Conservation (phyloP, 352 stramenopile genomes). For the Phytopythium mirpurense region DNA sequence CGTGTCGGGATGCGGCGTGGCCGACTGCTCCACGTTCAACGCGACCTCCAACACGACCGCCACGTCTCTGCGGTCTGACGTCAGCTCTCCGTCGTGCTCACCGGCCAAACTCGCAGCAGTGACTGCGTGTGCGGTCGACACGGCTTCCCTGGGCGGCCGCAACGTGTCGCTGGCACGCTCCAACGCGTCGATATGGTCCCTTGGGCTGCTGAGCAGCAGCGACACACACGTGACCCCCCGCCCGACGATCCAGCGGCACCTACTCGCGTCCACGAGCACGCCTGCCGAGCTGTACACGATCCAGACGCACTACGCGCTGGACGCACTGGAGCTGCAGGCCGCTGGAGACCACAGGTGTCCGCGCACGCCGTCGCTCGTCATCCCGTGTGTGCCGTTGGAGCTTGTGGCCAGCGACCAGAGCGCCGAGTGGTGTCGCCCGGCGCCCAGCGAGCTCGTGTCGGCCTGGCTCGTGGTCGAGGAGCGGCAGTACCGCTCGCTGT, state of each 20-base stretch:
- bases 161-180: conserved; percentile 1
- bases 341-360: conserved; percentile 7
- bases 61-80: conserved; percentile 8
- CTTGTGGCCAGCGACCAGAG: conserved; percentile 6
- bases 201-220: conserved; percentile 13
- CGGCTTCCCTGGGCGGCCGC: neutral
- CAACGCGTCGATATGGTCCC: conserved; percentile 15
- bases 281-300: conserved; percentile 14
- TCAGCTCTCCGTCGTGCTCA: neutral
- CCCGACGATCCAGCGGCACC: neutral
- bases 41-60: conserved; percentile 4
- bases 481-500: conserved; percentile 17
- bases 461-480: conserved; percentile 25
- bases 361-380: conserved; percentile 10
- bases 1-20: conserved; percentile 9
- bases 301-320: conserved; percentile 9
- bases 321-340: conserved; percentile 2
- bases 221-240: neutral
- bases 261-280: neutral
- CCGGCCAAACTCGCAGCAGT: neutral
- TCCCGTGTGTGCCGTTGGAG: conserved; percentile 19
- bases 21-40: conserved; percentile 18
- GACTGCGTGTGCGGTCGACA: neutral
- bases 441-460: conserved; percentile 13
- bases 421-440: conserved; percentile 23